A percentile compares a stretch with the other conserved stretches of the same genome.
phyloP scores from a whole-genome alignment of 192 early-diverging fungal genomes.

The Podila minutissima region DNA sequence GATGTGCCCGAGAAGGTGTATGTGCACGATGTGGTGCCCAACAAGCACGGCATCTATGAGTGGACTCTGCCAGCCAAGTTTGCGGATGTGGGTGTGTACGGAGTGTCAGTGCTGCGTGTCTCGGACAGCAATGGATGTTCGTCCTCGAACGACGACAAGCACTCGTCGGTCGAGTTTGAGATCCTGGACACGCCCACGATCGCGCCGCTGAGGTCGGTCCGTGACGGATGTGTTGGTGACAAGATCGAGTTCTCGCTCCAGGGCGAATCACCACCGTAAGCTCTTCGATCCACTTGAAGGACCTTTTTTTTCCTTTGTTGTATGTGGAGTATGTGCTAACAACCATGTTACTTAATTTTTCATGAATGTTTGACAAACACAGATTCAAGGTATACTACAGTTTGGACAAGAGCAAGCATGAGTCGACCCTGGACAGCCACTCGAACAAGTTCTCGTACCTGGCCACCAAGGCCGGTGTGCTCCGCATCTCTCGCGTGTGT shows the following conservation, averaged over 20 bases:
- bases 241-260: slow-evolving; percentile 37
- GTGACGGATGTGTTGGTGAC: slow-evolving; percentile 37
- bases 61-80: slow-evolving; percentile 39
- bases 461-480: slow-evolving; percentile 17
- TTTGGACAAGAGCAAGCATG: slow-evolving; percentile 22
- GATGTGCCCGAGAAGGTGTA: slow-evolving; percentile 30
- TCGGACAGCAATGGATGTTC: slow-evolving; percentile 40
- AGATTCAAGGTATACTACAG: slow-evolving; percentile 45
- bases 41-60: slow-evolving; percentile 33
- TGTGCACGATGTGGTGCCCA: slow-evolving; percentile 28
- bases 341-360: neutral
- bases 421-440: slow-evolving; percentile 8
- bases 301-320: neutral
- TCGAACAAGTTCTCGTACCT: slow-evolving; percentile 16
- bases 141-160: slow-evolving; percentile 3
- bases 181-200: slow-evolving; percentile 38
- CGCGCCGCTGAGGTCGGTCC: slow-evolving; percentile 12
- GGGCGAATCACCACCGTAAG: slow-evolving; percentile 29
- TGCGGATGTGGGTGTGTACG: slow-evolving; percentile 28
- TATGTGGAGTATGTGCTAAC: neutral
- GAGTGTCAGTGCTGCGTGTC: slow-evolving; percentile 26
- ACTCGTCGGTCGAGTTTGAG: slow-evolving; percentile 28
- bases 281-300: too few relatives aligned
- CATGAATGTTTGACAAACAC: neutral
- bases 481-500: slow-evolving; percentile 31